Conservation (phyloP, 106 monocot genomes). For the Iris macrosiphon region DNA sequence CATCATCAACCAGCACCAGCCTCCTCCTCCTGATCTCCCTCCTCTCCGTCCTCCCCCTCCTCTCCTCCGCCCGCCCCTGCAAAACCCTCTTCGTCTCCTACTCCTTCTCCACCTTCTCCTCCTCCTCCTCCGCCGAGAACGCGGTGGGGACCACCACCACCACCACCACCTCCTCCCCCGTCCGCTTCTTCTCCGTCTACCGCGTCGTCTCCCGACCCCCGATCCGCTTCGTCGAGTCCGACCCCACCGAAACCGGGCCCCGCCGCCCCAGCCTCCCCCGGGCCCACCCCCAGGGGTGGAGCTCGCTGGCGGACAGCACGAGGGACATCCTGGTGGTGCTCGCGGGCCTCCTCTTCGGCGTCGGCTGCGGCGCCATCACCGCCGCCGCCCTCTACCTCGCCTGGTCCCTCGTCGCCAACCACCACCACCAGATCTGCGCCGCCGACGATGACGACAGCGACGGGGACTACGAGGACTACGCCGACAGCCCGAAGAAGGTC, state of each 20-base stretch:
- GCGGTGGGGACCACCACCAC: not conserved
- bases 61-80: slow-evolving; percentile 30
- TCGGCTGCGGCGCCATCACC: slow-evolving; percentile 55
- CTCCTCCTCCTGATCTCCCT: slow-evolving; percentile 1
- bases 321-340: slow-evolving; percentile 48
- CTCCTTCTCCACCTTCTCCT: slow-evolving; percentile 4
- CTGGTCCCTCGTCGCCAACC: slow-evolving; percentile 29
- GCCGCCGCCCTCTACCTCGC: slow-evolving; percentile 46
- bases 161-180: not conserved
- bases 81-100: slow-evolving; percentile 43
- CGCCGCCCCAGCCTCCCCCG: not conserved
- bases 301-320: slow-evolving; percentile 37
- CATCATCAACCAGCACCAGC: too few relatives aligned
- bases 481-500: slow-evolving; percentile 35
- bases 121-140: not conserved
- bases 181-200: slow-evolving; percentile 16
- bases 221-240: not conserved
- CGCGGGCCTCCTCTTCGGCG: slow-evolving; percentile 47
- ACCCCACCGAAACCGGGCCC: slow-evolving; percentile 8
- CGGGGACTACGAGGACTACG: slow-evolving; percentile 16
- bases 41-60: slow-evolving; percentile 3
- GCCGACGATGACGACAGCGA: slow-evolving; percentile 13
- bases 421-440: slow-evolving; percentile 11
- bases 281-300: not conserved
- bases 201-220: slow-evolving; percentile 25